phyloP scores from a whole-genome alignment of 2,329 filamentous ascomycete species.

The Hypoxylon sp. region DNA sequence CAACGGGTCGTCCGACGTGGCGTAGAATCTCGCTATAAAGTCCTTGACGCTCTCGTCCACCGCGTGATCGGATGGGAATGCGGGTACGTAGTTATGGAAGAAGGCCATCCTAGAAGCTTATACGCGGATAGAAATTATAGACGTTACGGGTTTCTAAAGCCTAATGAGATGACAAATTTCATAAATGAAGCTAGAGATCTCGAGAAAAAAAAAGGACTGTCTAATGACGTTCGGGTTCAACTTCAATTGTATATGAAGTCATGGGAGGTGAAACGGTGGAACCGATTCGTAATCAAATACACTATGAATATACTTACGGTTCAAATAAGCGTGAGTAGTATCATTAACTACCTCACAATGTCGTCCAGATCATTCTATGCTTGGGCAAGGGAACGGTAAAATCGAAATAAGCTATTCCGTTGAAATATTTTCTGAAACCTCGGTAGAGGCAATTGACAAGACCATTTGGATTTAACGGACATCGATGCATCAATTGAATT shows the following conservation, averaged over 20 bases:
- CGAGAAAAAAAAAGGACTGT: neutral
- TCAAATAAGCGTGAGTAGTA: too few relatives aligned
- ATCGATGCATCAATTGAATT: neutral
- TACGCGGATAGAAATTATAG: neutral
- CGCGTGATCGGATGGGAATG: slow-evolving; percentile 47
- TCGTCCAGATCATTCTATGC: too few relatives aligned
- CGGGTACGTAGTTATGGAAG: slow-evolving; percentile 44
- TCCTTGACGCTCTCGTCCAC: slow-evolving; percentile 44
- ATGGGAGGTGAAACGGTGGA: too few relatives aligned
- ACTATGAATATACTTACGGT: too few relatives aligned
- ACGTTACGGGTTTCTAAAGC: neutral
- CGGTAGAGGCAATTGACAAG: neutral
- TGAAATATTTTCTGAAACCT: neutral
- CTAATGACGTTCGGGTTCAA: slow-evolving; percentile 14
- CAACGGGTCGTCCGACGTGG: slow-evolving; percentile 58
- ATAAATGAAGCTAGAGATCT: neutral
- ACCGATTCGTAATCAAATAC: neutral
- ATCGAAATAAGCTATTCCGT: neutral
- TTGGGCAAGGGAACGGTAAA: neutral
- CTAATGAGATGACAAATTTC: too few relatives aligned
- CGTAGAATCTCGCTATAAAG: slow-evolving; percentile 62
- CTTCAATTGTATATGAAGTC: slow-evolving; percentile 2
- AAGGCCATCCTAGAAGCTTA: slow-evolving; percentile 15
- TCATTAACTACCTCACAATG: too few relatives aligned
- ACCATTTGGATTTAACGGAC: neutral